Conservation (phyloP, 176 grass and related monocot genomes). For the Poa annua region DNA sequence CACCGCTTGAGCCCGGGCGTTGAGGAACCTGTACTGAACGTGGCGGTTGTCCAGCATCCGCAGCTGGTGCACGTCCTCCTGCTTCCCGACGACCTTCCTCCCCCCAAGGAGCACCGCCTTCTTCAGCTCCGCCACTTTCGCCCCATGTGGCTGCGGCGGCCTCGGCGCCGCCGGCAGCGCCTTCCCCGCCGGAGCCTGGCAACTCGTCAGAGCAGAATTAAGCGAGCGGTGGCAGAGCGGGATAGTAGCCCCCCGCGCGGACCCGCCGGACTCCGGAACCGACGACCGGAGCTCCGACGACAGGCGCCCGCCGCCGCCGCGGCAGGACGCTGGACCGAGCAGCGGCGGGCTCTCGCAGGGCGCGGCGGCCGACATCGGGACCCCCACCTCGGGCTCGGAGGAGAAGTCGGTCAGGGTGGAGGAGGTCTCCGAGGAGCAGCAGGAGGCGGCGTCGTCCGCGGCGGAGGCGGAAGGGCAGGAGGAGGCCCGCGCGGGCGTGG, state of each 20-base stretch:
- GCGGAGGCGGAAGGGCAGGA: slow-evolving; percentile 40
- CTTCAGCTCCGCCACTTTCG: slow-evolving; percentile 53
- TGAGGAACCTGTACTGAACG: slow-evolving; percentile 72
- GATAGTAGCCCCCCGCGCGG: slow-evolving; percentile 58
- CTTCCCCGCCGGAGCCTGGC: slow-evolving; percentile 41
- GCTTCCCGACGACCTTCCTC: slow-evolving; percentile 53
- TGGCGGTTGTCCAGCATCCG: slow-evolving; percentile 68
- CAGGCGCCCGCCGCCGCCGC: slow-evolving; percentile 25
- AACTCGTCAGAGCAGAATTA: slow-evolving; percentile 63
- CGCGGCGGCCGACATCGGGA: slow-evolving; percentile 22
- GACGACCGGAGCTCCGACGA: slow-evolving; percentile 73
- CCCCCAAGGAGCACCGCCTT: slow-evolving; percentile 36
- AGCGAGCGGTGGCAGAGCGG: slow-evolving; percentile 72
- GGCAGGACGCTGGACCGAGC: slow-evolving; percentile 46
- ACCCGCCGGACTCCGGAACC: slow-evolving; percentile 59
- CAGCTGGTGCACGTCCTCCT: slow-evolving; percentile 77
- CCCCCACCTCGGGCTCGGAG: slow-evolving; percentile 55
- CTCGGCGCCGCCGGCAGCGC: slow-evolving; percentile 21
- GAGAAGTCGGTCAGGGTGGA: slow-evolving; percentile 57
- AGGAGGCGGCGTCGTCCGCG: slow-evolving; percentile 37
- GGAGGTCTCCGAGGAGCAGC: slow-evolving; percentile 49
- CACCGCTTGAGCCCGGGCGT: slow-evolving; percentile 50
- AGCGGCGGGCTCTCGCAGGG: slow-evolving; percentile 82
- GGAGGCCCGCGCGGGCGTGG: slow-evolving; percentile 53
- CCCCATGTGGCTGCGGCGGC: slow-evolving; percentile 68